Conservation (phyloP, 2,329 filamentous ascomycete genomes). For the Diaporthe sp. region DNA sequence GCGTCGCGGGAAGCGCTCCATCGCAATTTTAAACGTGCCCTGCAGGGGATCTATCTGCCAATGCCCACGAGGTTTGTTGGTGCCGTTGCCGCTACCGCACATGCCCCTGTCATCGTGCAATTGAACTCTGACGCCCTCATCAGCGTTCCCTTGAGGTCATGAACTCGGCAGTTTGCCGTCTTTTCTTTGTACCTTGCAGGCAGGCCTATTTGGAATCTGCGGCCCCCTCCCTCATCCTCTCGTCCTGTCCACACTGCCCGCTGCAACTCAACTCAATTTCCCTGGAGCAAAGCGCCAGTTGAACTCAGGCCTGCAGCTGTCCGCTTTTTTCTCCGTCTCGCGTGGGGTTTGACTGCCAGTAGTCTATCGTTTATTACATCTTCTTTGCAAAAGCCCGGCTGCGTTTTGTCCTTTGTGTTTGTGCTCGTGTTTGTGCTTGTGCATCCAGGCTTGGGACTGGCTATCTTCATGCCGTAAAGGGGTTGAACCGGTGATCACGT, state of each 20-base stretch:
- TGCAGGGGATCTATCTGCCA: conserved; percentile 27
- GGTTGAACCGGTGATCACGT: conserved; percentile 20
- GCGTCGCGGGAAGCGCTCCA: conserved; percentile 29
- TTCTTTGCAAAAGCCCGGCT: not conserved
- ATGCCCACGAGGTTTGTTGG: conserved; percentile 22
- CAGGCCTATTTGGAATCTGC: not conserved
- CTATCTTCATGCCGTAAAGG: conserved; percentile 29
- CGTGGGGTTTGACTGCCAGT: conserved; percentile 19
- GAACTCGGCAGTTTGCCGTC: conserved; percentile 17
- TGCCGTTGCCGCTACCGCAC: conserved; percentile 22
- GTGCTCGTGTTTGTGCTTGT: conserved; percentile 13
- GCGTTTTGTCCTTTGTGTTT: not conserved
- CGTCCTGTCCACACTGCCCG: not conserved
- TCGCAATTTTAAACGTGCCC: conserved; percentile 37
- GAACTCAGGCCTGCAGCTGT: conserved; percentile 5
- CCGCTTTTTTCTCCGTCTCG: conserved; percentile 10
- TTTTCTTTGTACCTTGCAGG: conserved; percentile 15
- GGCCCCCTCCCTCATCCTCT: not conserved
- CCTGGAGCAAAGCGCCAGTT: conserved; percentile 5
- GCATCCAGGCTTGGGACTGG: conserved; percentile 27
- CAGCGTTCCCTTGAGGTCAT: not conserved
- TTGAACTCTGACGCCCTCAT: not conserved
- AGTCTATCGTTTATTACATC: conserved; percentile 20
- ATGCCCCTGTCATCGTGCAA: conserved; percentile 8
- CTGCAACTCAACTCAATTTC: conserved; percentile 22